Evolutionary conservation across 2,329 filamentous ascomycete genomes (phyloP), one percentile per base, ranked within the genome.

Genomic region (Diaporthe vaccinii): DNA sequence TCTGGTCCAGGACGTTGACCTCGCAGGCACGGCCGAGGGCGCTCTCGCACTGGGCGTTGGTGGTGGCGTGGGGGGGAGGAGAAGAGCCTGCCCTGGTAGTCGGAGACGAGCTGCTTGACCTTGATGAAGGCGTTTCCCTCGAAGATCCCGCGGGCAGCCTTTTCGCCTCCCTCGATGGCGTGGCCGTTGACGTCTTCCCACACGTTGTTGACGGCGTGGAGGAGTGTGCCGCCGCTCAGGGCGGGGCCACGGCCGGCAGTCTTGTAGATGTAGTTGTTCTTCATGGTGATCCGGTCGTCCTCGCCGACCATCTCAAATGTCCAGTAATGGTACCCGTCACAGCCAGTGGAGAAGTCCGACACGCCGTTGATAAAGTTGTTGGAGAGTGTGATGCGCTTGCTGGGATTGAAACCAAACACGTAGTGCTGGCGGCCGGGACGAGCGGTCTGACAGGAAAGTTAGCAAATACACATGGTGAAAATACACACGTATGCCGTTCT

Each of bases 71-170:
- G 2, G 53, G 53, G 53, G 17, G 53, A 34, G 53, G 53, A 34
- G 14, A 57, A 57, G 53, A 57, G 53, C 53, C 9, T 31, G 15
- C 53, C 53, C 28, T 57, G 15, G 31, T 57, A 57, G 28, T 57
- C 53, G 53, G 53, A 57, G 15, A 57, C 28, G 17, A 57, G 53
- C 53, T 57, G 53, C 31, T 57, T 57, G 53, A 57, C 53, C 53
- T 57, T 57, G 28, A 57, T 57, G 17, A 57, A 57, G 15, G n/a
- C 53, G 28, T 57, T 57, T 9, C 53, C 53, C 28, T 57, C 28
- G 53, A 57, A 57, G 8, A 57, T 57, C 1, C 53, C 53, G 3
- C 53, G 53, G 15, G 53, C 53, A 3, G 28, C 9, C 12, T 14
- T 5, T 4, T 57, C 53, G n/a, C 53, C 53, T 7, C 53, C 53